Conservation (phyloP, 169 alveolate species). For the Theileria parva region DNA sequence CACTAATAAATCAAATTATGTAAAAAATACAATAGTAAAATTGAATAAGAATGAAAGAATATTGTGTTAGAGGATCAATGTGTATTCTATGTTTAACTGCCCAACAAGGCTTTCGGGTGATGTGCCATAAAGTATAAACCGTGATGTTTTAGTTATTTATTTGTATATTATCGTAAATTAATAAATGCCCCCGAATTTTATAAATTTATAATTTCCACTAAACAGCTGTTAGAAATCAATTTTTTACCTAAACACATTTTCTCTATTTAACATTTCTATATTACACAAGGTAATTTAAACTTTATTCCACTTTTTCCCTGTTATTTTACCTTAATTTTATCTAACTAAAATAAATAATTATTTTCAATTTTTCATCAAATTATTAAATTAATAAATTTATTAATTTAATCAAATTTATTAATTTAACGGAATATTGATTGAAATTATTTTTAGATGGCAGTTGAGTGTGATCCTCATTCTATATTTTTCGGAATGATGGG, state of each 20-base stretch:
- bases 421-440: constrained; percentile 5
- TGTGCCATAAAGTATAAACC: background rate
- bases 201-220: background rate
- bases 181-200: background rate
- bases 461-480: constrained; percentile 89
- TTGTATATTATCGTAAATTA: constrained; percentile 17
- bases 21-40: background rate
- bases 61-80: background rate
- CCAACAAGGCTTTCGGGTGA: constrained; percentile 1
- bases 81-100: background rate
- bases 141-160: background rate
- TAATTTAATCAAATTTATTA: background rate
- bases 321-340: background rate
- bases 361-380: background rate
- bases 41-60: background rate
- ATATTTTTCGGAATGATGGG: constrained; percentile 98
- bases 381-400: background rate
- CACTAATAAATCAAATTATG: background rate
- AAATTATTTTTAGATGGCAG: constrained; percentile 11
- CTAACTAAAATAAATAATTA: background rate
- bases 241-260: constrained; percentile 8
- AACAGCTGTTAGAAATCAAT: background rate
- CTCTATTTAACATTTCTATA: background rate
- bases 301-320: background rate
- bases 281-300: constrained; percentile 9